Percentiles rank a stretch among this genome's conserved stretches.
Conservation (phyloP, 2,329 filamentous ascomycete genomes). For the Penicillium brevicompactum region DNA sequence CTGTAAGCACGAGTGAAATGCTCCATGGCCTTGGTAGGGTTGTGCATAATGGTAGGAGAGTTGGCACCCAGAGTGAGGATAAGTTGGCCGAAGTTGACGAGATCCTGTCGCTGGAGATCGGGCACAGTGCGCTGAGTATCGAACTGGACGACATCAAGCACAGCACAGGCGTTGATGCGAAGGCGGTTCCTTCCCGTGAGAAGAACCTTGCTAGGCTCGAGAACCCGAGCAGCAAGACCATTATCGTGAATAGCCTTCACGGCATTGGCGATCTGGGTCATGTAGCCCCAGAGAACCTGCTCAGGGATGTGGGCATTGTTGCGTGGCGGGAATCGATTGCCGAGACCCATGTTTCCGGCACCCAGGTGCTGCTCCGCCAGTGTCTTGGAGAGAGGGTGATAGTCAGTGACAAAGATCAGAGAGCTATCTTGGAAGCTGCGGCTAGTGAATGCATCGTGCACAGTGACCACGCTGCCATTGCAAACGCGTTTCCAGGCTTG, state of each 20-base stretch:
- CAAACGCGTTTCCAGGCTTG: constrained; percentile 87
- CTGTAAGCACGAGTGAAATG: constrained; percentile 77
- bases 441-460: constrained; percentile 92
- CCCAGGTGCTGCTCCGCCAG: constrained; percentile 74
- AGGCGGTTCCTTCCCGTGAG: constrained; percentile 89
- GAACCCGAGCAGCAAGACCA: constrained; percentile 79
- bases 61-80: constrained; percentile 81
- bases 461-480: constrained; percentile 78
- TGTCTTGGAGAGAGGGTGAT: constrained; percentile 87
- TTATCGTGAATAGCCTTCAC: constrained; percentile 81
- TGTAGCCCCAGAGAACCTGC: constrained; percentile 83
- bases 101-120: constrained; percentile 85
- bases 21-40: constrained; percentile 71
- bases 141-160: constrained; percentile 85
- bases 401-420: constrained; percentile 90
- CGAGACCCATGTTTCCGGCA: constrained; percentile 49
- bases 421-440: constrained; percentile 93
- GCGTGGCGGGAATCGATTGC: constrained; percentile 46
- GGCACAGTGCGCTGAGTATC: constrained; percentile 68
- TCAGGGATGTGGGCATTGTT: constrained; percentile 63
- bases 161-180: constrained; percentile 81
- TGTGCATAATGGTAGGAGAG: constrained; percentile 60
- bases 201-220: constrained; percentile 86
- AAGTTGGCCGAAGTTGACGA: constrained; percentile 79
- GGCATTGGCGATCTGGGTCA: constrained; percentile 87